Evolutionary conservation across 345 rosid species (phyloP).

Genomic region (Sonneratia caseolaris): DNA sequence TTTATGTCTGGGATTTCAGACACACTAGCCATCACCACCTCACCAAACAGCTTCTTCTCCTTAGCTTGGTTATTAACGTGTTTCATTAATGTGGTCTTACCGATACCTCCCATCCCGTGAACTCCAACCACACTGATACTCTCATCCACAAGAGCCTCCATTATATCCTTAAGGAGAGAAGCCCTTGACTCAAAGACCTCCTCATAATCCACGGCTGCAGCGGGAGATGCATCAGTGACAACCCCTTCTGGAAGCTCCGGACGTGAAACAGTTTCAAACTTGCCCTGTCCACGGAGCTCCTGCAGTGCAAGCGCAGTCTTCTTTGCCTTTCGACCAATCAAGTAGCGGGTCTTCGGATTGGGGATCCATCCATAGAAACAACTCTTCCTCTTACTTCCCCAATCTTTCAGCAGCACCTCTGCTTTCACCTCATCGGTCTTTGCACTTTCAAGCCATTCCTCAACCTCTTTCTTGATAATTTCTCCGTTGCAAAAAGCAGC

Average conservation of each 20-base stretch:
- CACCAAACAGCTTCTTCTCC: conserved; percentile 3
- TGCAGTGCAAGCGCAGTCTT: neutral
- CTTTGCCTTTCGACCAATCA: neutral
- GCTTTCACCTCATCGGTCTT: neutral
- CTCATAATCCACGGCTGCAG: neutral
- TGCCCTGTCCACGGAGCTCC: neutral
- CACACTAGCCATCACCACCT: conserved; percentile 4
- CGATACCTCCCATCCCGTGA: conserved; percentile 14
- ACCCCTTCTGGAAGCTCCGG: neutral
- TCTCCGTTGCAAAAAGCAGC: neutral
- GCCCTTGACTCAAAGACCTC: neutral
- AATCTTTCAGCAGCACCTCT: neutral
- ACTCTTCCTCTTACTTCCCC: neutral
- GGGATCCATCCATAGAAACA: conserved; percentile 1
- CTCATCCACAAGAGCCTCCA: conserved; percentile 4
- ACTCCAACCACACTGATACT: conserved; percentile 11
- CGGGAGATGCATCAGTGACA: neutral
- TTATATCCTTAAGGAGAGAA: neutral
- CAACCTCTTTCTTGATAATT: neutral
- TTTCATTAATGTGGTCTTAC: conserved; percentile 13
- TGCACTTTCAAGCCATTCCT: neutral
- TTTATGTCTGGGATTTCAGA: neutral
- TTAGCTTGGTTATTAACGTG: neutral
- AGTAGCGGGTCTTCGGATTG: neutral
- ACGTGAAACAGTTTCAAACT: neutral